Evolutionary conservation across 2,329 filamentous ascomycete species (phyloP), one percentile per base, ranked within the genome.

Genomic region (Cytospora piceicola): DNA sequence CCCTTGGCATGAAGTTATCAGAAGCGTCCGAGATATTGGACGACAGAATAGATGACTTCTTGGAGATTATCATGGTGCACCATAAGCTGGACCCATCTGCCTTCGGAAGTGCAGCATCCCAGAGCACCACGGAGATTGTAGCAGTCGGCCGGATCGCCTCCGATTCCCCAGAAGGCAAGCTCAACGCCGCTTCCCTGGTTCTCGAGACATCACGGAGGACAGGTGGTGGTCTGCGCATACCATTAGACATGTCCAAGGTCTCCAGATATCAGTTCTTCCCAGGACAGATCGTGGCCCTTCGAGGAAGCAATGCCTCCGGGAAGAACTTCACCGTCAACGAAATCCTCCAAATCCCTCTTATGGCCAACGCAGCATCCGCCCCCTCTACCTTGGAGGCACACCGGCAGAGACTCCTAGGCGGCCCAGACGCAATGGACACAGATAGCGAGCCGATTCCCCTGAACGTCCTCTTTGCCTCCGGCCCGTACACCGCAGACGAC

Each of bases 11-110:
- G 93, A 96, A 97, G 73, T 83, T 95, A 8, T 94, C 92, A 6
- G 94, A 97, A 75, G 89, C 93, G 0, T 96, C 94, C 5, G 94
- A 97, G 76, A 92, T 97, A 54, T 84, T 98, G 9, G 95, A 99
- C 77, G 94, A 98, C 77, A 86, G 93, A 71, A 97, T 99, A 80
- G 93, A 98, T 72, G 93, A 94, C 69, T 97, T 97, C 73, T 84
- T 88, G 66, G 80, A 82, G n/a, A 77, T 93, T 1, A 83, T 96
- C 6, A 88, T 92, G 77, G 86, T 90, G 64, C 83, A 93, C 70
- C 87, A 96, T 76, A 82, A 85, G 17, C 81, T 97, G 7, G 91
- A 95, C 22, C 90, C 95, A 66, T 85, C 86, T 22, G 90, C 87
- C 0, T 96, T 99, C 75, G 94, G 94, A 57, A 97, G 92, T 75